Evolutionary conservation across 495 filamentous ascomycete species (phyloP).

Genomic region (Pseudotulostoma volvatum): DNA sequence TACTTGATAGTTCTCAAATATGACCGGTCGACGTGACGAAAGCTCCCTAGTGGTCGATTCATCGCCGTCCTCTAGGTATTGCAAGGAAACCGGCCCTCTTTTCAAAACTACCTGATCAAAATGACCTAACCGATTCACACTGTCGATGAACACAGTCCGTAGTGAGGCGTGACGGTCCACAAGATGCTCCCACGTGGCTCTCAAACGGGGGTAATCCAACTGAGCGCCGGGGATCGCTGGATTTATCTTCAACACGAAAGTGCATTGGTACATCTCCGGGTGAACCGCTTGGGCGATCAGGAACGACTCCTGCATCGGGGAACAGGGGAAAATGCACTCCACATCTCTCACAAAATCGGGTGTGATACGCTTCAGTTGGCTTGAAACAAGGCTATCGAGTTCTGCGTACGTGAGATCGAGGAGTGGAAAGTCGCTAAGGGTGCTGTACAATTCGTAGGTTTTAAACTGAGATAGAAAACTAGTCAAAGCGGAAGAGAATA

Average conservation of each 20-base stretch:
- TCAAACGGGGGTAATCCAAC: not conserved
- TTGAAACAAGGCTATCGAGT: constrained; percentile 16
- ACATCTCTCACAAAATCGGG: constrained; percentile 12
- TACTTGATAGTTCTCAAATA: constrained; percentile 8
- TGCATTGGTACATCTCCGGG: constrained; percentile 9
- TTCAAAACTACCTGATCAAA: constrained; percentile 1
- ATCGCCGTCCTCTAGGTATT: too few species aligned
- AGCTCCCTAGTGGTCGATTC: not conserved
- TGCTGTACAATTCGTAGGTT: too few species aligned
- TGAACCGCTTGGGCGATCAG: constrained; percentile 31
- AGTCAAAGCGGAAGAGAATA: too few species aligned
- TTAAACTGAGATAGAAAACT: too few species aligned
- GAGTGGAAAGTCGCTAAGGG: constrained; percentile 36
- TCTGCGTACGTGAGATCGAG: constrained; percentile 36
- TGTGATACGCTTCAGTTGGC: not conserved
- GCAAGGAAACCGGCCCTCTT: too few species aligned
- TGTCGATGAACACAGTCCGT: constrained; percentile 3
- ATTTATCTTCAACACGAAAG: too few species aligned
- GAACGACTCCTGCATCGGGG: constrained; percentile 40
- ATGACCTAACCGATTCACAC: not conserved
- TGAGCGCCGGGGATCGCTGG: too few species aligned
- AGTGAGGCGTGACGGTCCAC: constrained; percentile 1
- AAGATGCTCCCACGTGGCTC: constrained; percentile 4
- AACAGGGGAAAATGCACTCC: constrained; percentile 38
- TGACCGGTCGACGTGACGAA: not conserved